Percentiles rank a stretch among this genome's conserved stretches.
These are phyloP conservation scores for Stentor coeruleus DNA, from an alignment of 73 alveolate species.

Conservation along the genomic window DNA sequence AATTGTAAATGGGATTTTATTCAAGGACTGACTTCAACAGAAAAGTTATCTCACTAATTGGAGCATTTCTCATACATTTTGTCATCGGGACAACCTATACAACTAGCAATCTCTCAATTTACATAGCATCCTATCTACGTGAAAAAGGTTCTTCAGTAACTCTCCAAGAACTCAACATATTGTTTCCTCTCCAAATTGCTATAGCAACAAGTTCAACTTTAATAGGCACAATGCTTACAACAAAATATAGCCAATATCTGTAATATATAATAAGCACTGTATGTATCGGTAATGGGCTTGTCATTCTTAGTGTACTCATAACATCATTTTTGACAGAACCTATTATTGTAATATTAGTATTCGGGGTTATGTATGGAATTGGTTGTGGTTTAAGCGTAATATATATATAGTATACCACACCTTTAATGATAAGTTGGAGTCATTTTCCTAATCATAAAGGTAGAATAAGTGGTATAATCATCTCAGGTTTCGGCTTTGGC, in stretches of 20 bases:
- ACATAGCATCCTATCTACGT: no score
- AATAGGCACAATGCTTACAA: background rate
- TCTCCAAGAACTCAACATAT: no score
- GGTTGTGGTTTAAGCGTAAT: background rate
- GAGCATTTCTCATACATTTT: no score
- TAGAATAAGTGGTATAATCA: background rate
- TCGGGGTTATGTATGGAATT: background rate
- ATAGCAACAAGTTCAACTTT: no score
- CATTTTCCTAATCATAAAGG: constrained; percentile 15
- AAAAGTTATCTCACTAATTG: no score
- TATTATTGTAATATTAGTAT: background rate
- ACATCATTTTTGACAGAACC: background rate
- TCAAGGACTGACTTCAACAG: no score
- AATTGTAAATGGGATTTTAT: no score
- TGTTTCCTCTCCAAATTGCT: no score
- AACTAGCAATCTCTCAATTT: no score
- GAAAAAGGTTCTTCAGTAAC: no score
- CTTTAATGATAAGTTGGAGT: constrained; percentile 21
- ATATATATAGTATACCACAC: background rate
- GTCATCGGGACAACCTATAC: no score
- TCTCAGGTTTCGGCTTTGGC: constrained; percentile 25
- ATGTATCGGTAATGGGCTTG: background rate
- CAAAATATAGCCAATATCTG: background rate
- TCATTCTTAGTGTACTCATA: background rate
- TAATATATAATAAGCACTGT: background rate